A percentile compares a stretch with the other conserved stretches of the same genome.
phyloP scores from a whole-genome alignment of 805 yeast species.

The Debaryomyces tyrocola region DNA sequence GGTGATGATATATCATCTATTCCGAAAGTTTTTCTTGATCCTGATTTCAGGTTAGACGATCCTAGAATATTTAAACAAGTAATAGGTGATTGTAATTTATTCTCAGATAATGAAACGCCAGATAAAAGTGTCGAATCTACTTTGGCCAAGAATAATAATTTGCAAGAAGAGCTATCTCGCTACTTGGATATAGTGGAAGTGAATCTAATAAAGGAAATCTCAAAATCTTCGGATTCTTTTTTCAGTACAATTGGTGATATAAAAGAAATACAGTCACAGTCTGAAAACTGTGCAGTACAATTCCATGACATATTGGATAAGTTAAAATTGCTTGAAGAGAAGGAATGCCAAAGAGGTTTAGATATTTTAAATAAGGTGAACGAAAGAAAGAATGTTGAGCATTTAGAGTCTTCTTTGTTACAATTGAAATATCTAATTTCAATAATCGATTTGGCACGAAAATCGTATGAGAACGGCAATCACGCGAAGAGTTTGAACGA shows the following conservation, averaged over 20 bases:
- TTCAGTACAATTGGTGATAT: conserved; percentile 83
- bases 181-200: conserved; percentile 85
- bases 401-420: conserved; percentile 58
- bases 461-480: conserved; percentile 43
- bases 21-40: conserved; percentile 68
- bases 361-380: conserved; percentile 49
- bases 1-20: conserved; percentile 27
- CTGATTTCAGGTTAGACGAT: conserved; percentile 79
- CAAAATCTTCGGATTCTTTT: conserved; percentile 80
- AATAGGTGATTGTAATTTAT: conserved; percentile 55
- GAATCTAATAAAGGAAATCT: conserved; percentile 76
- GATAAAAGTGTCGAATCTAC: conserved; percentile 20
- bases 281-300: conserved; percentile 49
- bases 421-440: conserved; percentile 46
- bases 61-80: conserved; percentile 81
- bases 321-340: conserved; percentile 46
- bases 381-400: conserved; percentile 58
- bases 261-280: conserved; percentile 56
- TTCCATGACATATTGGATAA: conserved; percentile 47
- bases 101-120: conserved; percentile 24
- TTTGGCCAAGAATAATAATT: conserved; percentile 49
- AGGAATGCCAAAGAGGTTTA: conserved; percentile 52
- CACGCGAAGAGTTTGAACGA: conserved; percentile 56
- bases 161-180: conserved; percentile 78
- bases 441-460: conserved; percentile 34